These are phyloP conservation scores for Penicillium pancosmium DNA, from an alignment of 495 filamentous ascomycete genomes.

Conservation along the genomic window DNA sequence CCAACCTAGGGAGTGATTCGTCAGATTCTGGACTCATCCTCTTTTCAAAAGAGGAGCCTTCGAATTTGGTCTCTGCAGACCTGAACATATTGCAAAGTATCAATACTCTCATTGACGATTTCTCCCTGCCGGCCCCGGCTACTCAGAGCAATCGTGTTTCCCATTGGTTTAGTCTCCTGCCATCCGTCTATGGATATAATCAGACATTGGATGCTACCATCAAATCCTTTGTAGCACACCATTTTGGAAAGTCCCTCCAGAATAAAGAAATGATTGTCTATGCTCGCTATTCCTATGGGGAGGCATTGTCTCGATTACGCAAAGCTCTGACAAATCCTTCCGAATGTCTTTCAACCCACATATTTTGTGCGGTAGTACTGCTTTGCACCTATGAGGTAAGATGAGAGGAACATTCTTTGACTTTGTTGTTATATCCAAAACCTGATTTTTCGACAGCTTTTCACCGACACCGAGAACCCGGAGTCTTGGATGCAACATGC, in stretches of 20 bases:
- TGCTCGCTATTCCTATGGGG: slow-evolving; percentile 33
- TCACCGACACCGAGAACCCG: slow-evolving; percentile 34
- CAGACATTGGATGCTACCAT: slow-evolving; percentile 34
- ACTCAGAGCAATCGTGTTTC: slow-evolving; percentile 22
- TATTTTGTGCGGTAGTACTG: slow-evolving; percentile 38
- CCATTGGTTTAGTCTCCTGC: slow-evolving; percentile 36
- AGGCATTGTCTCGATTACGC: slow-evolving; percentile 32
- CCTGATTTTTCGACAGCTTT: slow-evolving; percentile 26
- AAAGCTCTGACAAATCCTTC: slow-evolving; percentile 25
- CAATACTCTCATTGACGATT: slow-evolving; percentile 27
- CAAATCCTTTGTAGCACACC: slow-evolving; percentile 35
- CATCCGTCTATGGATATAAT: slow-evolving; percentile 34
- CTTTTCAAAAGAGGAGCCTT: slow-evolving; percentile 4
- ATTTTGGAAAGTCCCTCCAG: slow-evolving; percentile 28
- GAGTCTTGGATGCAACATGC: slow-evolving; percentile 44
- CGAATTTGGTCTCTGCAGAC: slow-evolving; percentile 14
- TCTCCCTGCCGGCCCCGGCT: slow-evolving; percentile 22
- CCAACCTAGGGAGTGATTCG: neutral
- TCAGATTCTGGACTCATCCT: slow-evolving; percentile 10
- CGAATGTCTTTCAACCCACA: slow-evolving; percentile 32
- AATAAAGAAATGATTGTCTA: slow-evolving; percentile 33
- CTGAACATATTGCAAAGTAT: slow-evolving; percentile 32
- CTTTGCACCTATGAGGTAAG: slow-evolving; percentile 42
- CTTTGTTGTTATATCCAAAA: neutral
- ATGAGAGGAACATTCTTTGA: neutral